Evolutionary conservation across 139 green algal species (phyloP).

Genomic region (Diplosphaera chodatii): DNA sequence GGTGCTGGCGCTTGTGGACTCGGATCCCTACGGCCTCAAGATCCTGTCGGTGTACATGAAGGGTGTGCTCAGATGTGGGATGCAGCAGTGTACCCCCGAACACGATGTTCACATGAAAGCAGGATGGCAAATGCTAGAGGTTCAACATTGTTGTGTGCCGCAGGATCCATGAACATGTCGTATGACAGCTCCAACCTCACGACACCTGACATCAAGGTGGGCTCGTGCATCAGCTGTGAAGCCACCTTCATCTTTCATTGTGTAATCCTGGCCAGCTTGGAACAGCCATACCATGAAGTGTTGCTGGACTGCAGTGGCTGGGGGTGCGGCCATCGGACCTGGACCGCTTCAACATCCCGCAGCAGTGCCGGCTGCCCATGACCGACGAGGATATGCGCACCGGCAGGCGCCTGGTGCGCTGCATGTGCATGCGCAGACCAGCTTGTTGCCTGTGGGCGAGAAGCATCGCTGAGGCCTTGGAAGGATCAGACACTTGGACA

Average conservation of each 20-base stretch:
- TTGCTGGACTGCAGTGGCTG: conserved; percentile 55
- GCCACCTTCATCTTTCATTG: too few relatives aligned
- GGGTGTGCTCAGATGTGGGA: conserved; percentile 12
- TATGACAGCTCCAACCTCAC: conserved; percentile 89
- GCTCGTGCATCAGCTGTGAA: too few relatives aligned
- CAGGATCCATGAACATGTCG: conserved; percentile 81
- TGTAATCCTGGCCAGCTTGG: too few relatives aligned
- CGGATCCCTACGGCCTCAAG: conserved; percentile 94
- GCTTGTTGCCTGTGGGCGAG: too few relatives aligned
- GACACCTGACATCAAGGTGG: conserved; percentile 74
- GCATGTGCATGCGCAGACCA: background rate
- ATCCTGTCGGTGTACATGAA: conserved; percentile 97
- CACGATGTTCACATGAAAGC: too few relatives aligned
- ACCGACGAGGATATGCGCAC: conserved; percentile 86
- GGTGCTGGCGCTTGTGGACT: conserved; percentile 91
- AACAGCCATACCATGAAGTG: too few relatives aligned
- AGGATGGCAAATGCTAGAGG: too few relatives aligned
- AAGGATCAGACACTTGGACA: too few relatives aligned
- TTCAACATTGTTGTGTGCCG: background rate
- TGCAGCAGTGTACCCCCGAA: too few relatives aligned
- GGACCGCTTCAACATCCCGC: conserved; percentile 85
- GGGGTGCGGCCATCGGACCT: conserved; percentile 85
- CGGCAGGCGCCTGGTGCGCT: conserved; percentile 63
- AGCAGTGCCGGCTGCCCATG: conserved; percentile 92
- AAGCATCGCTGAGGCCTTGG: too few relatives aligned